Percentiles rank a stretch among this genome's conserved stretches.
phyloP scores from a whole-genome alignment of 768 basidiomycete species.

The Leccinellum luteum region DNA sequence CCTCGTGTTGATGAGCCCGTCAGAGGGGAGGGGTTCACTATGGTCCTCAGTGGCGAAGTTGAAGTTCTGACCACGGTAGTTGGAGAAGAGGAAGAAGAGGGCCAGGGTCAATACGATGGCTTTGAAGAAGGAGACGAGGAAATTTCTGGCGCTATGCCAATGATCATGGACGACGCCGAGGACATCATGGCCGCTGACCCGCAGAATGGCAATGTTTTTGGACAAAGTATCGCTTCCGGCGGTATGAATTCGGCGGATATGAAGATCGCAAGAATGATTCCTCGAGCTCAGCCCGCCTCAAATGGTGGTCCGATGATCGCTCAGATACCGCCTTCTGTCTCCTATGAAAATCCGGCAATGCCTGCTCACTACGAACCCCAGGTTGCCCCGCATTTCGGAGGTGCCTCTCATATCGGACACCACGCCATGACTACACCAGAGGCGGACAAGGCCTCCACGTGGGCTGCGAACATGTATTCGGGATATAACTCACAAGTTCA shows the following conservation, averaged over 20 bases:
- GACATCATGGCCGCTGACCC: constrained; percentile 26
- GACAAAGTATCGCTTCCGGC: constrained; percentile 29
- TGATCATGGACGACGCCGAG: constrained; percentile 31
- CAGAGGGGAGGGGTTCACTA: constrained; percentile 67
- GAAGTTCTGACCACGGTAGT: constrained; percentile 56
- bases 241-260: constrained; percentile 30
- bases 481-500: constrained; percentile 26
- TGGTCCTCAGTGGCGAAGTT: constrained; percentile 68
- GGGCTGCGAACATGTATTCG: constrained; percentile 32
- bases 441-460: constrained; percentile 27
- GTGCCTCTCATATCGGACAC: constrained; percentile 19
- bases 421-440: constrained; percentile 21
- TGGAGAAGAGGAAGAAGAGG: constrained; percentile 53
- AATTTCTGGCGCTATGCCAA: constrained; percentile 26
- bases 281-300: constrained; percentile 17
- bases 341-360: constrained; percentile 55
- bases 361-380: constrained; percentile 43
- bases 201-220: constrained; percentile 31
- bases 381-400: constrained; percentile 28
- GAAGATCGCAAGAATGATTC: constrained; percentile 27
- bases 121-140: constrained; percentile 45
- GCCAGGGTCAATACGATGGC: constrained; percentile 33
- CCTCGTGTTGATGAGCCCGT: constrained; percentile 71
- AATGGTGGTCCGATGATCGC: constrained; percentile 46
- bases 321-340: constrained; percentile 39